Base-by-base conservation (phyloP, 441 rosid species). In the Corymbia calophylla region DNA sequence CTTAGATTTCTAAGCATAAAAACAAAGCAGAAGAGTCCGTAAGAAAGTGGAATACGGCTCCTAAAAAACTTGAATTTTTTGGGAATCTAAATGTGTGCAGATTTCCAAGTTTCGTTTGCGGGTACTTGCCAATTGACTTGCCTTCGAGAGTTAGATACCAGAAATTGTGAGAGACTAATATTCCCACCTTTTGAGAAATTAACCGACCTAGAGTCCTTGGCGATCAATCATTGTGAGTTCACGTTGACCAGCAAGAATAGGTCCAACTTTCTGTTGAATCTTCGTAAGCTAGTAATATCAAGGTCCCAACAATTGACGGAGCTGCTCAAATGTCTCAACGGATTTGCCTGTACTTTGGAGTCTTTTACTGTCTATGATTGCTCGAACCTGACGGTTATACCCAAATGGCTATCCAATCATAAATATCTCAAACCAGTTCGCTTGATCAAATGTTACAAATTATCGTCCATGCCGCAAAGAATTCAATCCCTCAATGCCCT, bases 401-500 rank as follows among this genome's bases (percentile, higher is more conserved):
- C 66, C 14, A 29, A 56, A n/a, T n/a, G 70, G 35, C 32, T 64
- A n/a, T 4, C 32, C 5, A 2, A 29, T n/a, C 70, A n/a, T 64
- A 14, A 15, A n/a, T n/a, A 29, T 64, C 19, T 64, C 18, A 3
- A 0, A n/a, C 3, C 5, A 64, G 14, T 64, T 64, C 0, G 9
- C 9, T 6, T 64, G 21, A 54, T 54, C 58, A 18, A 23, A 18
- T 54, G 58, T 18, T 21, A 3, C 23, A 54, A 54, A 4, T 54
- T 54, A 54, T 54, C 23, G 0, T 17, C 0, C 19, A 54, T 54
- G 58, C 9, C 58, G 3, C 23, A 54, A 17, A 23, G 23, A 54
- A 54, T 54, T 7, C 10, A 21, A 23, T 51, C 53, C 5, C 4
- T 12, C 53, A 51, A 16, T 51, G 5, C 53, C 53, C 53, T 51